These are phyloP conservation scores for Fusarium xyrophilum DNA, from an alignment of 2,329 filamentous ascomycete genomes.

Conservation along the genomic window DNA sequence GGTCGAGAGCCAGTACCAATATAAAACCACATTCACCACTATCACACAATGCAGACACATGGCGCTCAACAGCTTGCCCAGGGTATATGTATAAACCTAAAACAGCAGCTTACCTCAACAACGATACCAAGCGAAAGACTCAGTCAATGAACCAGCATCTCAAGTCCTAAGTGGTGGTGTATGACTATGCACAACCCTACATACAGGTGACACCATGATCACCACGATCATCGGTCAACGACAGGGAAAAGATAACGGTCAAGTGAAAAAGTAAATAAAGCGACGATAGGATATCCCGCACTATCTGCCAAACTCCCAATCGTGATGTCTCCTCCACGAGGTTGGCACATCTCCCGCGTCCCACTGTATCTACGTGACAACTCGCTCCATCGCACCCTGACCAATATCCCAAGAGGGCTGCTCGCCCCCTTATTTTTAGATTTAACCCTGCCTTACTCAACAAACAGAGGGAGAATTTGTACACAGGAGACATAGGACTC, in stretches of 20 bases:
- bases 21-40: neutral
- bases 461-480: constrained; percentile 26
- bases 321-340: constrained; percentile 18
- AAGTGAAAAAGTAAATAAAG: constrained; percentile 43
- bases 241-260: constrained; percentile 37
- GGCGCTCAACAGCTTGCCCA: neutral
- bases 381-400: constrained; percentile 28
- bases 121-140: neutral
- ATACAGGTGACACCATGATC: constrained; percentile 39
- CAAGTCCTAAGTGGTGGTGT: constrained; percentile 34
- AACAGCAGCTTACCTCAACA: neutral
- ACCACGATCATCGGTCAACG: constrained; percentile 32
- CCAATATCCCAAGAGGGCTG: constrained; percentile 34
- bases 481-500: constrained; percentile 38
- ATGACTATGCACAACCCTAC: constrained; percentile 45
- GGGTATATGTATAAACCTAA: neutral
- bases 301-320: constrained; percentile 29
- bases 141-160: constrained; percentile 11
- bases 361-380: constrained; percentile 25
- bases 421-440: constrained; percentile 34
- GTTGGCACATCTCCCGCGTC: constrained; percentile 18
- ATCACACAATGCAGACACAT: neutral
- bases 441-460: constrained; percentile 8
- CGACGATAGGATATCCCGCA: constrained; percentile 41
- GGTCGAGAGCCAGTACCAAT: neutral